Base-by-base conservation (phyloP, 2,329 filamentous ascomycete genomes). In the Madurella mycetomatis region DNA sequence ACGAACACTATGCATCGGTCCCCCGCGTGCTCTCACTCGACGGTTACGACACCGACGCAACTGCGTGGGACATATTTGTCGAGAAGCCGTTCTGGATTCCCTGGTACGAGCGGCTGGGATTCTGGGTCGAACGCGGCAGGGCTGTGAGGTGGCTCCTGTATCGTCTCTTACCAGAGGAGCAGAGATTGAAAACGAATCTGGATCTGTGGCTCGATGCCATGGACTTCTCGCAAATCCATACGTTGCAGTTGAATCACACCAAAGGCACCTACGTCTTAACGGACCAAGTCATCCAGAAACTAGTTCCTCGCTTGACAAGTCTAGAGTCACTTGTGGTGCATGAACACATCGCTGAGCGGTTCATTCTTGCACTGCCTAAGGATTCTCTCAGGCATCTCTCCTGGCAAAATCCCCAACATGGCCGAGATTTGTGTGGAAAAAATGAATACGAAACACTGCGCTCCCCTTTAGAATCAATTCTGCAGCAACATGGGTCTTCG, bases 191-290 rank as follows among this genome's bases (percentile, higher is more conserved):
- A n/a, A n/a, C n/a, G n/a, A n/a, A n/a, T n/a, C n/a, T n/a, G n/a
- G n/a, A n/a, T n/a, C 39, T 48, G 11, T 54, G 51, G 46, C 31
- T 54, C 19, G 51, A 49, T 15, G 34, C 51, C 37, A 53, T 53
- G 51, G 51, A 53, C 51, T 53, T 53, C 30, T 53, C 51, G 8
- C 44, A 34, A 9, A 42, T 53, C 13, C 51, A 53, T 39, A 53
- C 51, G 9, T 46, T 53, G 30, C 39, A 48, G 13, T 18, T 53
- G 7, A 42, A 48, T 30, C 4, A 41, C 40, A 48, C 39, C 9
- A 7, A 18, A 13, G 30, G 30, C 5, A 1, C 17, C 4, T 34
- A 49, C 31, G 16, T 30, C 9, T 18, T 53, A 11, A 49, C 45
- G 12, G 44, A 49, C 3, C 41, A 48, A 16, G 51, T 53, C 5